A percentile compares a stretch with the other conserved stretches of the same genome.
Evolutionary conservation across 306 rosid species (phyloP).

Genomic region (Corylus heterophylla): DNA sequence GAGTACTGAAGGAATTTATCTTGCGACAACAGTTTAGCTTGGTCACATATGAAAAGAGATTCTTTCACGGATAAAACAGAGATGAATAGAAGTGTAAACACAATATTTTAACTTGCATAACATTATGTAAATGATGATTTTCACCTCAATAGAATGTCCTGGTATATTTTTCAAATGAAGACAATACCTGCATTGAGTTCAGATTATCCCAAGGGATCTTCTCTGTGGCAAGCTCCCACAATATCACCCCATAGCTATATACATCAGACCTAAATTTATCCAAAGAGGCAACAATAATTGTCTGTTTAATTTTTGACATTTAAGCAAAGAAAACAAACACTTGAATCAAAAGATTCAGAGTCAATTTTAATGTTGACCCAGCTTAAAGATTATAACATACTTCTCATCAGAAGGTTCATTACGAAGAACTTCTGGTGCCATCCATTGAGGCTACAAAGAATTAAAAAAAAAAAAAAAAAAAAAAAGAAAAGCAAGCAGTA

Average conservation of each 20-base stretch:
- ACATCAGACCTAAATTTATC: constrained; percentile 79
- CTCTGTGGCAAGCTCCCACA: constrained; percentile 97
- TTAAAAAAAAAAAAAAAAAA: not conserved
- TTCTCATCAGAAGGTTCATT: constrained; percentile 96
- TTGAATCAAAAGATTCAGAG: not conserved
- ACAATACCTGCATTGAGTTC: constrained; percentile 94
- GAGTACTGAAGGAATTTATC: constrained; percentile 17
- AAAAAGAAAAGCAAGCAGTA: not conserved
- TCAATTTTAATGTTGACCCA: not conserved
- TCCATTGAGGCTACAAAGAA: constrained; percentile 90
- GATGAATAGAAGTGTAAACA: not conserved
- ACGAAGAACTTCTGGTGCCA: constrained; percentile 99
- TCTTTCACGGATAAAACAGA: not conserved
- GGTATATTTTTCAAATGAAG: constrained; percentile 32
- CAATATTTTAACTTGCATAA: not conserved
- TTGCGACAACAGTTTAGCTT: not conserved
- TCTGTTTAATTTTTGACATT: constrained; percentile 15
- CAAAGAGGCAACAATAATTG: constrained; percentile 25
- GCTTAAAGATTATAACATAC: constrained; percentile 46
- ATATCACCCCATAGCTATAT: constrained; percentile 93
- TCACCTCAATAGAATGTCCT: not conserved
- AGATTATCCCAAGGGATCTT: constrained; percentile 99
- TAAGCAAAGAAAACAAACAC: constrained; percentile 8
- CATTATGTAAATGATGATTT: not conserved
- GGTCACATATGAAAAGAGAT: constrained; percentile 9